A percentile compares a stretch with the other conserved stretches of the same genome.
Conservation (phyloP, 2,329 filamentous ascomycete genomes). For the Aspergillus sergii region DNA sequence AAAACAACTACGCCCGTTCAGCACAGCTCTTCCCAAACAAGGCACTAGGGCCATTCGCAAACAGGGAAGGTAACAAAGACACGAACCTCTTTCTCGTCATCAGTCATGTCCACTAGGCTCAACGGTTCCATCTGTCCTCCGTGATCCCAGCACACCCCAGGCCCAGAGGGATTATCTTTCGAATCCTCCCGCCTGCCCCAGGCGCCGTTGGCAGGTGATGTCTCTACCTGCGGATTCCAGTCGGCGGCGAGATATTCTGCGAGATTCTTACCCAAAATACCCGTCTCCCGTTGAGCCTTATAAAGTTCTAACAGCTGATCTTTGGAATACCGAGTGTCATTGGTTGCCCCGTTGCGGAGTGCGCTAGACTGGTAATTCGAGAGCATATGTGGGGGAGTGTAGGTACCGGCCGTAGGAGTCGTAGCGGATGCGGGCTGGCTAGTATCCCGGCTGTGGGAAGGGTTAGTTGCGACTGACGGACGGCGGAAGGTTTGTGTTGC, state of each 20-base stretch:
- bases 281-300: constrained; percentile 58
- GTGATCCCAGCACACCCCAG: constrained; percentile 90
- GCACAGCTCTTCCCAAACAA: constrained; percentile 18
- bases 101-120: constrained; percentile 70
- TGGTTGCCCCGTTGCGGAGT: constrained; percentile 57
- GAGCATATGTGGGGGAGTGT: constrained; percentile 64
- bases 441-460: constrained; percentile 49
- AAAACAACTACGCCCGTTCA: constrained; percentile 66
- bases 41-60: not conserved
- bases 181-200: constrained; percentile 80
- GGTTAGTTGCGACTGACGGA: constrained; percentile 61
- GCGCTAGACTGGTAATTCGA: constrained; percentile 49
- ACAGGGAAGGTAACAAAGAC: constrained; percentile 1
- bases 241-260: constrained; percentile 70
- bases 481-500: constrained; percentile 69
- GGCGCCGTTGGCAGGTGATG: constrained; percentile 61
- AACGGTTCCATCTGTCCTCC: constrained; percentile 71
- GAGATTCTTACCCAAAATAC: constrained; percentile 61
- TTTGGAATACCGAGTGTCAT: constrained; percentile 70
- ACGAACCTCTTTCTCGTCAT: constrained; percentile 66
- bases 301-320: constrained; percentile 79
- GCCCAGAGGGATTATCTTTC: constrained; percentile 73
- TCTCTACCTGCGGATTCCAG: constrained; percentile 77
- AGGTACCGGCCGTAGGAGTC: constrained; percentile 50
- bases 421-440: constrained; percentile 43